Evolutionary conservation across 768 basidiomycete species (phyloP).

Genomic region (Pholiota molesta): DNA sequence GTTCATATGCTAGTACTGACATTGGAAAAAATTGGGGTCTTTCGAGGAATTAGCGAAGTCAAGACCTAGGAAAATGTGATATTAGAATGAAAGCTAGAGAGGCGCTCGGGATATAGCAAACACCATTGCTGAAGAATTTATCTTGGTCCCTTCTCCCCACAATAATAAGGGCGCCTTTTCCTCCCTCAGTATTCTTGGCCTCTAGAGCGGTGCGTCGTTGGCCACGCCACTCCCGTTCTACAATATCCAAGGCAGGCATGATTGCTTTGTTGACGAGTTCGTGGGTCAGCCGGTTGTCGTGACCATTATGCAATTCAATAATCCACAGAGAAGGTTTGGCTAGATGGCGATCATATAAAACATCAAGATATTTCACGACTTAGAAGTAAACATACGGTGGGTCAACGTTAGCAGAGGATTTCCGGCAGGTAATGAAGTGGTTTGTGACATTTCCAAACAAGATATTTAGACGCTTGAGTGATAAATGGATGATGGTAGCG

Average conservation of each 20-base stretch:
- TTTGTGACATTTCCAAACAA: slow-evolving; percentile 40
- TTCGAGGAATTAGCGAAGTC: slow-evolving; percentile 55
- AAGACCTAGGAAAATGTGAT: slow-evolving; percentile 47
- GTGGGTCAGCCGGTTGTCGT: slow-evolving; percentile 70
- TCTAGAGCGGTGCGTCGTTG: slow-evolving; percentile 48
- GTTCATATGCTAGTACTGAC: slow-evolving; percentile 35
- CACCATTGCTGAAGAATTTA: slow-evolving; percentile 88
- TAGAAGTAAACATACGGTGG: slow-evolving; percentile 47
- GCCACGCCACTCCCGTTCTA: slow-evolving; percentile 73
- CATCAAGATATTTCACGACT: not conserved
- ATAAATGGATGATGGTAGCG: not conserved
- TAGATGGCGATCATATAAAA: slow-evolving; percentile 25
- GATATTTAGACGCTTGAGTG: not conserved
- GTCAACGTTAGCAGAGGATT: slow-evolving; percentile 67
- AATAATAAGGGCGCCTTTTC: slow-evolving; percentile 74
- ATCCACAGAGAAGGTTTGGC: slow-evolving; percentile 70
- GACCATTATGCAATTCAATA: slow-evolving; percentile 79
- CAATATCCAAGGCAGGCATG: slow-evolving; percentile 69
- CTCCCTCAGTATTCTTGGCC: slow-evolving; percentile 50
- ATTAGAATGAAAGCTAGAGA: not conserved
- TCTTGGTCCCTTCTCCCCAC: slow-evolving; percentile 76
- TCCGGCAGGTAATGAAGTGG: slow-evolving; percentile 50
- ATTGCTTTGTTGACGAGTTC: slow-evolving; percentile 60
- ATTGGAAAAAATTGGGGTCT: slow-evolving; percentile 66
- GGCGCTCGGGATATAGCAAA: slow-evolving; percentile 23